Evolutionary conservation across 495 filamentous ascomycete genomes (phyloP), one percentile per base, ranked within the genome.

Genomic region (Neurospora sp.): DNA sequence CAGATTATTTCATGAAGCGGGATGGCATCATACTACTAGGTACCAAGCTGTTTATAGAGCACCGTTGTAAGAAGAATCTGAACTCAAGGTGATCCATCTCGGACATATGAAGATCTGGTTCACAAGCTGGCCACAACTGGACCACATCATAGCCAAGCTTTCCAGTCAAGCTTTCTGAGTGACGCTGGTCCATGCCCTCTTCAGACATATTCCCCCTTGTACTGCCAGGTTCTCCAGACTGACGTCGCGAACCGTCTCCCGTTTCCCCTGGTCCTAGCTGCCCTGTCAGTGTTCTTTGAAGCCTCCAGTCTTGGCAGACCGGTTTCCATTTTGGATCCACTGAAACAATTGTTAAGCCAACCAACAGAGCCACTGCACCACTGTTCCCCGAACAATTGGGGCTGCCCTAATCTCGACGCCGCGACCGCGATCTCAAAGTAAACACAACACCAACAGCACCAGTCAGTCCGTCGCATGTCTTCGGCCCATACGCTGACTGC

Each of bases 391-490:
- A 38, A 27, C 69, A 41, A 48, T 12, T 70, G 69, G 69, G 23
- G 69, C 31, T 39, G 69, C 31, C 11, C 69, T 42, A 44, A 59
- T n/a, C 39, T 71, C 39, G 35, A 46, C 39, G 39, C 70, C 54
- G 12, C 54, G 54, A 62, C 27, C 54, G 54, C 54, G 54, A 35
- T 66, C 27, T 35, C 54, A 66, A 66, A 66, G 23, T 31, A 16
- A 66, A 66, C 54, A 31, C 54, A 66, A 35, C 54, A 66, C 18
- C 54, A 71, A 69, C 73, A 38, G 70, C 59, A 75, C 23, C 54
- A 31, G 12, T 48, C 41, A 44, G 16, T 54, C 4, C 14, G 27
- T 62, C 27, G 54, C 54, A 66, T 66, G 27, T 66, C 14, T 7
- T 6, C 54, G 23, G 54, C 9, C 16, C 54, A 9, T 14, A 66